A percentile compares a stretch with the other conserved stretches of the same genome.
Conservation (phyloP, 2,329 filamentous ascomycete genomes). For the Ciborinia camelliae region DNA sequence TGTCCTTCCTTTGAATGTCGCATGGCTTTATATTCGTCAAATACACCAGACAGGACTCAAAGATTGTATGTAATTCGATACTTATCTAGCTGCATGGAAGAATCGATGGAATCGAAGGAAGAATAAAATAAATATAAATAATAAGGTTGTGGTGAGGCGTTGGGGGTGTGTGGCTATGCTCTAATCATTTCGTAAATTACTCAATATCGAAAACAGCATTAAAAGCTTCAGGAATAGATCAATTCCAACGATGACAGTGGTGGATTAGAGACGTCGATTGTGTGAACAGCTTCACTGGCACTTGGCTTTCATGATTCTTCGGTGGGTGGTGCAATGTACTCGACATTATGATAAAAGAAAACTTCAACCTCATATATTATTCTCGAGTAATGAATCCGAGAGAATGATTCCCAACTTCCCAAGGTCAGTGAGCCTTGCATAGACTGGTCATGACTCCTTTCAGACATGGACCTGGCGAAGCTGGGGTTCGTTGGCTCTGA, state of each 20-base stretch:
- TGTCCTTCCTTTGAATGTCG: not conserved
- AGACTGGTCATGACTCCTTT: no score
- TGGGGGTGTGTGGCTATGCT: not conserved
- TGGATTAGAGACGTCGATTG: not conserved
- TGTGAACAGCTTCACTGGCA: not conserved
- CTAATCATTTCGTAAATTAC: not conserved
- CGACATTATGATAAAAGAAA: no score
- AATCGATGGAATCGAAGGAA: not conserved
- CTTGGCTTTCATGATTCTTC: not conserved
- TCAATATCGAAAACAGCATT: not conserved
- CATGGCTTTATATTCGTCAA: not conserved
- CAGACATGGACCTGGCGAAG: not conserved
- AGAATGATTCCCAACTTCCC: not conserved
- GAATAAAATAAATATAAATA: not conserved
- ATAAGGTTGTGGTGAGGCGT: not conserved
- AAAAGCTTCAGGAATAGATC: not conserved
- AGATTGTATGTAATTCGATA: not conserved
- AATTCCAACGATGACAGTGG: not conserved
- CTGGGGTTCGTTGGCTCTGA: not conserved
- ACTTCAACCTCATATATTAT: not conserved
- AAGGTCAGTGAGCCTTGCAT: not conserved
- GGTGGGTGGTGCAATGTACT: not conserved
- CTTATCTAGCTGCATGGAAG: constrained; percentile 1
- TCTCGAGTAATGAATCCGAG: not conserved
- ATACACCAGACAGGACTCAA: not conserved